Base-by-base conservation (phyloP, 2,329 filamentous ascomycete genomes). In the Kalmusia sp. region DNA sequence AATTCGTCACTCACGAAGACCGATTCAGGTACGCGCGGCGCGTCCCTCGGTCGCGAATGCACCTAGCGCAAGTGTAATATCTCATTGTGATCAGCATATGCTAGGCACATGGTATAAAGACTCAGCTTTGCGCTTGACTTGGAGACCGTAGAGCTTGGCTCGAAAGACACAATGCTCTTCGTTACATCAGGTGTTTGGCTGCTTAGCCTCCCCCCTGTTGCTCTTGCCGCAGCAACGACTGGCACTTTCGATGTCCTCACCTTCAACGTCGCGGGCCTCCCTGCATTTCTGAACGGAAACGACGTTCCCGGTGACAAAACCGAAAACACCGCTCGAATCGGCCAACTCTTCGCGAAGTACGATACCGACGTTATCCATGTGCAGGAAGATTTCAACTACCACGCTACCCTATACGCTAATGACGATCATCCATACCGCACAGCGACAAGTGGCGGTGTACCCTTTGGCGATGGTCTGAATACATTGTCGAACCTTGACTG, bases 301-400 rank as follows among this genome's bases (percentile, higher is more conserved):
- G 84, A 81, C 4, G 81, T 87, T 2, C 80, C 84, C 2, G 86
- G 87, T 19, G 82, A 87, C 69, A 88, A 88, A 73, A 73, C 76
- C 0, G 77, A 76, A 6, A 88, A 88, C 69, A 78, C 85, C 1
- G 75, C 75, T 8, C 69, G 73, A 24, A 87, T 89, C 43, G 87
- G 87, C 0, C 66, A 77, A 4, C 76, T 81, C 47, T 84, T 89
- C 61, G 75, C 82, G 4, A 58, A 82, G 63, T 82, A 86, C 52
- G 79, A 73, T 51, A 87, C 84, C 71, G 84, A 87, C 59, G 73
- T 89, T 24, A 84, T 89, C 65, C 80, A 90, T 58, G 75, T 87
- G 12, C 87, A 90, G 68, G 87, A 89, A 77, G 85, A 89, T 68
- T 89, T 89, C 77, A 87, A 87, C 73, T 89, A 84, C 70, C 86